phyloP scores from a whole-genome alignment of 1,139 yeast species.

The Protomyces macrosporus region DNA sequence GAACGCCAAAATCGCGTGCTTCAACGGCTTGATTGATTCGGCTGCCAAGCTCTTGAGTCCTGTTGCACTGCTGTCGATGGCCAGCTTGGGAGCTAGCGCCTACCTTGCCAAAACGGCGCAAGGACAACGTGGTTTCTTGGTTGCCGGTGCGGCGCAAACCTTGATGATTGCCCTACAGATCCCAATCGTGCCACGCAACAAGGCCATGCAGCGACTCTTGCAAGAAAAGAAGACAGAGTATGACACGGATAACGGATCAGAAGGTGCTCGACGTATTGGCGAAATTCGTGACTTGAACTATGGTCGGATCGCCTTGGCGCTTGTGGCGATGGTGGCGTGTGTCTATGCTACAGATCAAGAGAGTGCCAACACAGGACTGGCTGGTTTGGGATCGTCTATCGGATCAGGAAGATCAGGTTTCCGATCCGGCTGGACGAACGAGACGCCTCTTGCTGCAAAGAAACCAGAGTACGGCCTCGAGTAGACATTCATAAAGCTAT shows the following conservation, averaged over 20 bases:
- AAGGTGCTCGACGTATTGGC: constrained; percentile 6
- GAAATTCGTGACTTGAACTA: constrained; percentile 15
- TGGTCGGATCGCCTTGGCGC: constrained; percentile 8
- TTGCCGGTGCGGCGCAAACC: neutral
- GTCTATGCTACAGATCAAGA: constrained; percentile 4
- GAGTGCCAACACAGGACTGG: neutral
- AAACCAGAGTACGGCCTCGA: constrained; percentile 19
- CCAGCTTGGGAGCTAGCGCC: constrained; percentile 1
- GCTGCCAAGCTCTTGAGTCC: constrained; percentile 13
- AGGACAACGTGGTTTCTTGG: neutral
- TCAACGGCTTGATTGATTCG: constrained; percentile 10
- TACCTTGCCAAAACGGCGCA: neutral
- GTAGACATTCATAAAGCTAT: neutral
- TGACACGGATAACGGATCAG: constrained; percentile 6
- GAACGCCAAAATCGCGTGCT: constrained; percentile 10
- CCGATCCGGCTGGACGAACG: neutral
- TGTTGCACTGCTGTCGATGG: constrained; percentile 2
- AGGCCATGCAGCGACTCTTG: constrained; percentile 9
- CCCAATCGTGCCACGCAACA: constrained; percentile 17
- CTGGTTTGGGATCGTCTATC: neutral
- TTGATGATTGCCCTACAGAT: neutral
- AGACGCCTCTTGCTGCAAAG: constrained; percentile 3
- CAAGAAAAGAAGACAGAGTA: neutral
- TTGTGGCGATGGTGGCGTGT: constrained; percentile 7
- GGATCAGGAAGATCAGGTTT: neutral